Percentiles rank a stretch among this genome's conserved stretches.
These are phyloP conservation scores for Hibiscus trionum DNA, from an alignment of 345 rosid genomes.

Conservation along the genomic window DNA sequence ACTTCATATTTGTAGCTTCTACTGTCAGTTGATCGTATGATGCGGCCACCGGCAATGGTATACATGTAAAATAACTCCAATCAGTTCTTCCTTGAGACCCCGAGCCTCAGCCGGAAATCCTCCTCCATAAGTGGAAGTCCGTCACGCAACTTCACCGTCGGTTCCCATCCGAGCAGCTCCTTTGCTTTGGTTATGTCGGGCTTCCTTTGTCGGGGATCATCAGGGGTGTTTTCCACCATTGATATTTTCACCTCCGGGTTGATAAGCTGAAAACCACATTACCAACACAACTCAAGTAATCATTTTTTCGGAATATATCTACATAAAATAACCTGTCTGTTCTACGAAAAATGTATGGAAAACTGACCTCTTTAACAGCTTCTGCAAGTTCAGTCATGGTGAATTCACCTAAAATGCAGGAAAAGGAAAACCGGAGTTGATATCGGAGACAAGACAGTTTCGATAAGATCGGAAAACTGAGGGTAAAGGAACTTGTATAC, in stretches of 20 bases:
- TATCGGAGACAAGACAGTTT: neutral
- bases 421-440: neutral
- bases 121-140: conserved; percentile 96
- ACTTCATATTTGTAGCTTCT: neutral
- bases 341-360: neutral
- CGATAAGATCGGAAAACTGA: neutral
- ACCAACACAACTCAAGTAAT: neutral
- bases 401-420: conserved; percentile 54
- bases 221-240: conserved; percentile 83
- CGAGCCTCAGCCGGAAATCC: conserved; percentile 80
- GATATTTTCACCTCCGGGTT: conserved; percentile 63
- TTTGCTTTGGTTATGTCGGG: conserved; percentile 81
- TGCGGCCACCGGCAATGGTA: neutral
- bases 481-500: neutral
- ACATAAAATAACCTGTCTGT: neutral
- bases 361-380: conserved; percentile 74
- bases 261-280: conserved; percentile 43
- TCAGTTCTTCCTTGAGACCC: conserved; percentile 41
- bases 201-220: conserved; percentile 93
- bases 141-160: conserved; percentile 71
- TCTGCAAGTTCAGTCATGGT: conserved; percentile 87
- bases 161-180: conserved; percentile 86
- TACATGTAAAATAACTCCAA: neutral
- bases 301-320: neutral
- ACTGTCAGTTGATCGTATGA: neutral